Conservation (phyloP, 495 filamentous ascomycete species). For the Penicillium paxilli region DNA sequence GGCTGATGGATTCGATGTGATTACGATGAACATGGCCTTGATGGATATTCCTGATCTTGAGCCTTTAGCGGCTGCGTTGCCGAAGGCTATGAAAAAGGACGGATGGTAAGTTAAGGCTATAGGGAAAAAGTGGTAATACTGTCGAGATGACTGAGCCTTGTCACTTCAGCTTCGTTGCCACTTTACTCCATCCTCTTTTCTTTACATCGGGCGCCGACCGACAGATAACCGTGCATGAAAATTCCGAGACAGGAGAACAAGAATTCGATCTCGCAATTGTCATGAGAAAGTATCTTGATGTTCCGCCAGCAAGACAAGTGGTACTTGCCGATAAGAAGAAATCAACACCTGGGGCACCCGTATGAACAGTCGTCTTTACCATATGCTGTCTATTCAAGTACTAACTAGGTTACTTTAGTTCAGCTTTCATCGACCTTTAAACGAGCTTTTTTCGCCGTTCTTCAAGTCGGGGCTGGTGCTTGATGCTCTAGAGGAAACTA, state of each 20-base stretch:
- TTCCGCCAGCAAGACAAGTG: neutral
- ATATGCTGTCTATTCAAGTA: neutral
- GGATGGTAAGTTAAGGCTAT: constrained; percentile 1
- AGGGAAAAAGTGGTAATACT: neutral
- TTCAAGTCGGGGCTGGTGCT: neutral
- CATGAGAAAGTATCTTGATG: constrained; percentile 1
- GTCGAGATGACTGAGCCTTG: neutral
- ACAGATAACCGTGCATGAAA: constrained; percentile 8
- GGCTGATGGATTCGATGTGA: constrained; percentile 6
- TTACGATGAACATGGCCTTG: constrained; percentile 14
- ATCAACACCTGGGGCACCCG: neutral
- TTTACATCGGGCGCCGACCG: constrained; percentile 13
- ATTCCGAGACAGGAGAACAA: constrained; percentile 7
- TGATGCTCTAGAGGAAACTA: neutral
- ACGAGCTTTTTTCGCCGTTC: neutral
- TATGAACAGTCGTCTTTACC: neutral
- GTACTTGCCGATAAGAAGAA: neutral
- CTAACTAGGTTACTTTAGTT: neutral
- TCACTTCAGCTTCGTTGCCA: constrained; percentile 8
- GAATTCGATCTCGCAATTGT: constrained; percentile 6
- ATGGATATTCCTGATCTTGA: constrained; percentile 13
- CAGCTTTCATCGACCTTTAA: neutral
- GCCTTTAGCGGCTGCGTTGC: constrained; percentile 8
- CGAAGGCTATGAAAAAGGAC: neutral
- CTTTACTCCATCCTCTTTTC: constrained; percentile 14